Evolutionary conservation across 495 filamentous ascomycete species (phyloP), one percentile per base, ranked within the genome.

Genomic region (Penicillium macrosclerotiorum): DNA sequence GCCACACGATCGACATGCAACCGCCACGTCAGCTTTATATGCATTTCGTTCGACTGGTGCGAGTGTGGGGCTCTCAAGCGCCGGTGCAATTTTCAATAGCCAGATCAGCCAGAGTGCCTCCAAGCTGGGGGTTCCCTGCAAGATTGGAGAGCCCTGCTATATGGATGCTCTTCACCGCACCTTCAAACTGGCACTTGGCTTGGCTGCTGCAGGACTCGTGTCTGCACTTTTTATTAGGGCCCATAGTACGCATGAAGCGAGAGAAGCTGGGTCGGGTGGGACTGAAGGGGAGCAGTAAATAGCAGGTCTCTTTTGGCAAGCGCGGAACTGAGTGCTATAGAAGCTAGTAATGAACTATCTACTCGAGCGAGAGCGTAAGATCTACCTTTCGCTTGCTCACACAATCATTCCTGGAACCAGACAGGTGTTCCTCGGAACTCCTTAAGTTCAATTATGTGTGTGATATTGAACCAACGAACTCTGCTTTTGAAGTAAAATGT

Each of bases 1-100:
- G n/a, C 47, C 47, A 1, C 48, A 52, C 24, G 38, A 45, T 2
- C 24, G 37, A 12, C 48, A 56, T 23, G 53, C 53, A 2, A 49
- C 48, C 4, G 40, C 40, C 25, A 51, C 48, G 8, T 56, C 47
- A 33, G 53, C 53, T 0, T 34, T 45, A 14, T 52, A 48, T 34
- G 53, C 53, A 3, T 51, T 52, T 26, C 48, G 53, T 31, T 52
- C 48, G 14, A 47, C 39, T 4, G 48, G 53, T 2, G 34, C 38
- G 18, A 56, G 47, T 1, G 18, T 56, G 14, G 47, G 48, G 8
- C 26, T 56, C 2, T 48, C 53, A 4, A 31, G 11, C 23, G 53
- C 47, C 1, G 41, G 43, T 44, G 44, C 27, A 0, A 32, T 49
- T 12, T 51, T 56, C 25, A 14, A 39, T 4, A 17, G 34, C 14